Percentiles rank a stretch among this genome's conserved stretches.
phyloP scores from a whole-genome alignment of 805 yeast genomes.

The Myxozyma mucilagina region DNA sequence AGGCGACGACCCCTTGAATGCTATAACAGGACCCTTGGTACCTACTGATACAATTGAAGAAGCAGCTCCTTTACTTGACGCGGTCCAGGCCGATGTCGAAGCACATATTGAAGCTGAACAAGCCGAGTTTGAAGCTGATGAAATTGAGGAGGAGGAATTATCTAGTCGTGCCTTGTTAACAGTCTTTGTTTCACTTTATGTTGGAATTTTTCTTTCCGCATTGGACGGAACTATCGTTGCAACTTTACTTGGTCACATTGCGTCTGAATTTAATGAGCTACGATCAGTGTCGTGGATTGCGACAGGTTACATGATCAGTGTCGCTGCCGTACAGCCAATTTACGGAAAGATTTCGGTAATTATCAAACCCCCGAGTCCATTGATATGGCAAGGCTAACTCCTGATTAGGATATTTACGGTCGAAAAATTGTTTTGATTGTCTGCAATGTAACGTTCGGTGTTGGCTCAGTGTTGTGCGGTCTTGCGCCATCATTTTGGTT shows the following conservation, averaged over 20 bases:
- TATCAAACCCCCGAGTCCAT: not conserved
- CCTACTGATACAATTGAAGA: constrained; percentile 16
- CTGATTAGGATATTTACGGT: constrained; percentile 51
- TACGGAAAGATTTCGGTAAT: constrained; percentile 59
- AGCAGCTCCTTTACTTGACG: constrained; percentile 20
- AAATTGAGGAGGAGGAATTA: constrained; percentile 20
- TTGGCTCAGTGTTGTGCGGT: constrained; percentile 58
- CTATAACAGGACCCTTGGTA: not conserved
- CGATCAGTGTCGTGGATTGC: constrained; percentile 68
- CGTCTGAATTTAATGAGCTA: constrained; percentile 57
- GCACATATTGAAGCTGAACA: not conserved
- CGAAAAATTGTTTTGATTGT: constrained; percentile 46
- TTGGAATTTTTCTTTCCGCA: constrained; percentile 52
- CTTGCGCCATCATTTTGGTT: constrained; percentile 24
- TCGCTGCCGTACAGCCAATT: constrained; percentile 74
- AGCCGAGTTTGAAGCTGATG: constrained; percentile 11
- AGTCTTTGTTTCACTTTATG: constrained; percentile 30
- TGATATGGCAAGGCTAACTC: not conserved
- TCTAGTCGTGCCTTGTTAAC: constrained; percentile 15
- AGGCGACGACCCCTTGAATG: constrained; percentile 6
- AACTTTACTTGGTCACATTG: constrained; percentile 55
- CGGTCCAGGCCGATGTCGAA: constrained; percentile 11
- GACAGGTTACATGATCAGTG: constrained; percentile 66
- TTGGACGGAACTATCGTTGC: constrained; percentile 57
- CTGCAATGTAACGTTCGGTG: constrained; percentile 49